These are phyloP conservation scores for Sclerospora graminicola DNA, from an alignment of 352 stramenopile genomes.

Conservation along the genomic window DNA sequence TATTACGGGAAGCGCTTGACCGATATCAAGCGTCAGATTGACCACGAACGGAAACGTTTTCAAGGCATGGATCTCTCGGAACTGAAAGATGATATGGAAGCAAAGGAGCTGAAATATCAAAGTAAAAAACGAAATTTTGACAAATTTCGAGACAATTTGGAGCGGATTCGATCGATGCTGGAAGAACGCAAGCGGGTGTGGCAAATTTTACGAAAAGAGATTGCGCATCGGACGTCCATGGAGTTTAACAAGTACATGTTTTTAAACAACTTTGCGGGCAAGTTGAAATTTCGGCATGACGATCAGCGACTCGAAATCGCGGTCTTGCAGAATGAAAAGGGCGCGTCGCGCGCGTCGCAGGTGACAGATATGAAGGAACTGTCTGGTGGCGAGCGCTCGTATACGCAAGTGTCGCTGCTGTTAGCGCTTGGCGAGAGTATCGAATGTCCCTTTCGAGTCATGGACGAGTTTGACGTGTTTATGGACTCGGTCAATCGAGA, in stretches of 20 bases:
- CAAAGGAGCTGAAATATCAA: constrained; percentile 59
- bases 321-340: constrained; percentile 71
- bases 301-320: constrained; percentile 69
- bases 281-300: constrained; percentile 72
- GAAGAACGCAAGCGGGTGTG: constrained; percentile 64
- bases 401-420: constrained; percentile 94
- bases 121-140: constrained; percentile 57
- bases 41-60: constrained; percentile 62
- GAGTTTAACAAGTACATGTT: constrained; percentile 82
- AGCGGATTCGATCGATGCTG: constrained; percentile 60
- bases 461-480: constrained; percentile 99
- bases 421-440: constrained; percentile 89
- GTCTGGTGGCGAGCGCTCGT: constrained; percentile 94
- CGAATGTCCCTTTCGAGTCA: constrained; percentile 92
- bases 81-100: constrained; percentile 60
- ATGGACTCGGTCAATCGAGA: constrained; percentile 96
- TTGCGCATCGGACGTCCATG: constrained; percentile 62
- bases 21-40: constrained; percentile 69
- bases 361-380: constrained; percentile 95
- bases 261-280: constrained; percentile 78
- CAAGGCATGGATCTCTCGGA: constrained; percentile 77
- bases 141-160: constrained; percentile 50
- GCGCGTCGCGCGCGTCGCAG: constrained; percentile 60
- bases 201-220: constrained; percentile 71
- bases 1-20: constrained; percentile 76